Evolutionary conservation across 805 yeast genomes (phyloP).

Genomic region (Candida boleticola): DNA sequence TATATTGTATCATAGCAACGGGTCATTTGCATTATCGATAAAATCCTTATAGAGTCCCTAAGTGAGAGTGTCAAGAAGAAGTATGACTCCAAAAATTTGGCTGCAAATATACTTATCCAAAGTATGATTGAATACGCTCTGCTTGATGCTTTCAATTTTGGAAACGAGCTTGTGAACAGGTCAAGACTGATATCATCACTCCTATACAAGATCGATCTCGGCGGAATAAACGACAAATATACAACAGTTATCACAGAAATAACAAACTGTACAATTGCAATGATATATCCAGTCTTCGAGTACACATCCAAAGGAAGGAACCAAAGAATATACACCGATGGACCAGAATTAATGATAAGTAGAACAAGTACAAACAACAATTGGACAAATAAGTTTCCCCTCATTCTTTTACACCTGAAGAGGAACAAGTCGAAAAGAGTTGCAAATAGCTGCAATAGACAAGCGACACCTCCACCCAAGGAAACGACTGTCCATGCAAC

Average conservation of each 20-base stretch:
- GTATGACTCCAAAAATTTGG: conserved; percentile 36
- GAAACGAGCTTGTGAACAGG: conserved; percentile 23
- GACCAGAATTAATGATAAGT: conserved; percentile 20
- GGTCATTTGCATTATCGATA: conserved; percentile 24
- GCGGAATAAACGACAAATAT: conserved; percentile 28
- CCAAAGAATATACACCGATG: conserved; percentile 27
- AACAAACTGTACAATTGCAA: conserved; percentile 25
- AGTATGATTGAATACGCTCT: conserved; percentile 22
- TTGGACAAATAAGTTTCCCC: conserved; percentile 17
- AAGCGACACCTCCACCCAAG: conserved; percentile 46
- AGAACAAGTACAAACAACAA: conserved; percentile 15
- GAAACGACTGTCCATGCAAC: conserved; percentile 43
- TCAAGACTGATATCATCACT: conserved; percentile 8
- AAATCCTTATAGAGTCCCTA: conserved; percentile 31
- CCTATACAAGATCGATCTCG: conserved; percentile 18
- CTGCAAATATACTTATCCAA: conserved; percentile 31
- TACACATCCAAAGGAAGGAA: conserved; percentile 22
- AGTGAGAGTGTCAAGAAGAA: conserved; percentile 34
- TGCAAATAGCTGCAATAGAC: conserved; percentile 24
- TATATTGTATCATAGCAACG: conserved; percentile 27
- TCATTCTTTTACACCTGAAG: background rate
- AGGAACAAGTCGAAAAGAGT: conserved; percentile 18
- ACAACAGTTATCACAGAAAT: conserved; percentile 27
- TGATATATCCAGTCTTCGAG: conserved; percentile 20
- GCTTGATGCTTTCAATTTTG: conserved; percentile 20